A percentile compares a stretch with the other conserved stretches of the same genome.
These are phyloP conservation scores for Grifola frondosa DNA, from an alignment of 1,284 basidiomycete genomes.

Conservation along the genomic window DNA sequence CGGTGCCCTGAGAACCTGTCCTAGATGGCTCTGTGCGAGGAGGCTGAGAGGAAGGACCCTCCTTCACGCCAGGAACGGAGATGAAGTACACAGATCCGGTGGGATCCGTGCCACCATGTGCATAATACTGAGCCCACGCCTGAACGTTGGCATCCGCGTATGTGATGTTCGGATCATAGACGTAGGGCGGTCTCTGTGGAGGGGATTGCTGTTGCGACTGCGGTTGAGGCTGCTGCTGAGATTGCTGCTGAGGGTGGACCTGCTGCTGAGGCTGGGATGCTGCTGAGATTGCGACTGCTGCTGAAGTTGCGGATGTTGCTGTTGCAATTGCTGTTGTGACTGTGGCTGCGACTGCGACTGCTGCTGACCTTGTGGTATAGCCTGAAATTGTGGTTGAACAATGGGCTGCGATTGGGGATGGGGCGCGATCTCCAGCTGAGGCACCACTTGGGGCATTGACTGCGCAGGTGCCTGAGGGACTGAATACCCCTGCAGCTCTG, in stretches of 20 bases:
- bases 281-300: conserved; percentile 24
- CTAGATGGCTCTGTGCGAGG: conserved; percentile 12
- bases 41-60: conserved; percentile 26
- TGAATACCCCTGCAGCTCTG: conserved; percentile 18
- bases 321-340: conserved; percentile 23
- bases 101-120: conserved; percentile 66
- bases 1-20: conserved; percentile 13
- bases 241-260: conserved; percentile 15
- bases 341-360: conserved; percentile 24
- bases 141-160: conserved; percentile 75
- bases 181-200: conserved; percentile 73
- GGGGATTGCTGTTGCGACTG: conserved; percentile 33
- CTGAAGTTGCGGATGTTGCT: conserved; percentile 21
- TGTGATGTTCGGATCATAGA: conserved; percentile 61
- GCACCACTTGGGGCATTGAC: conserved; percentile 17
- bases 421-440: conserved; percentile 15
- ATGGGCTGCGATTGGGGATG: conserved; percentile 25
- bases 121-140: conserved; percentile 80
- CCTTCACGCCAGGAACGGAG: conserved; percentile 69
- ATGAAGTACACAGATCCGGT: conserved; percentile 75
- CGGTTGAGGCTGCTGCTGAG: conserved; percentile 25
- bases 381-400: conserved; percentile 27
- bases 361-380: conserved; percentile 24
- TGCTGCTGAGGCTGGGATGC: conserved; percentile 28
- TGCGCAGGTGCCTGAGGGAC: conserved; percentile 17